phyloP scores from a whole-genome alignment of 2,329 filamentous ascomycete genomes.

The Stagonosporopsis tanaceti region DNA sequence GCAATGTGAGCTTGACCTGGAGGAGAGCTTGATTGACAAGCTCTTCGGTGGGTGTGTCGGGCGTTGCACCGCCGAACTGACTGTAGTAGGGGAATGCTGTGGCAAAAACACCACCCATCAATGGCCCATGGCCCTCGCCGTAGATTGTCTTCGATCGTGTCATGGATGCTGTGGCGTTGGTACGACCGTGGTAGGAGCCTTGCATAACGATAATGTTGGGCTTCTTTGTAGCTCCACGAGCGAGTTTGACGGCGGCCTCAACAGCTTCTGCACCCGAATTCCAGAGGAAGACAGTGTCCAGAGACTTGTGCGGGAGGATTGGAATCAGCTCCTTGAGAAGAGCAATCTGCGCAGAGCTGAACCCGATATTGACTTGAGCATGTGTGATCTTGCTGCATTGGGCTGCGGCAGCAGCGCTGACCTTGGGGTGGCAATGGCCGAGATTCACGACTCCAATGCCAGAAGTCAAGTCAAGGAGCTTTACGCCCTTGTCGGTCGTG shows the following conservation, averaged over 20 bases:
- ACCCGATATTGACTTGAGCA: slow-evolving; percentile 43
- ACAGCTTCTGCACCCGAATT: slow-evolving; percentile 43
- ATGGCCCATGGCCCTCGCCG: slow-evolving; percentile 39
- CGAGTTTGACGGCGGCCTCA: slow-evolving; percentile 40
- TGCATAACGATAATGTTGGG: slow-evolving; percentile 46
- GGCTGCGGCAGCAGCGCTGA: slow-evolving; percentile 39
- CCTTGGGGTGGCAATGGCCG: slow-evolving; percentile 43
- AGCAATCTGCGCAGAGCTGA: slow-evolving; percentile 39
- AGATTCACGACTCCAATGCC: slow-evolving; percentile 43
- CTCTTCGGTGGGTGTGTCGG: slow-evolving; percentile 35
- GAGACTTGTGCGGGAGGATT: slow-evolving; percentile 38
- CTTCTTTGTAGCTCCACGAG: slow-evolving; percentile 41
- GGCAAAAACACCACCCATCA: slow-evolving; percentile 43
- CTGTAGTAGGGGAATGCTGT: slow-evolving; percentile 43
- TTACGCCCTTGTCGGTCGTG: slow-evolving; percentile 42
- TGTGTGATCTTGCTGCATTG: slow-evolving; percentile 44
- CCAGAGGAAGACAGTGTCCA: slow-evolving; percentile 42
- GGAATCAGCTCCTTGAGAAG: slow-evolving; percentile 40
- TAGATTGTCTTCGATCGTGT: slow-evolving; percentile 43
- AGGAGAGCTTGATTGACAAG: slow-evolving; percentile 36
- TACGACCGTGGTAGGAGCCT: slow-evolving; percentile 42
- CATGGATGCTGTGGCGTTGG: slow-evolving; percentile 41
- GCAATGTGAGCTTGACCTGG: slow-evolving; percentile 36
- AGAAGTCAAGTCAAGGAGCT: slow-evolving; percentile 41
- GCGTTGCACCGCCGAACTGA: slow-evolving; percentile 33